A percentile compares a stretch with the other conserved stretches of the same genome.
Evolutionary conservation across 1,139 yeast genomes (phyloP).

Genomic region (Torulaspora globosa): DNA sequence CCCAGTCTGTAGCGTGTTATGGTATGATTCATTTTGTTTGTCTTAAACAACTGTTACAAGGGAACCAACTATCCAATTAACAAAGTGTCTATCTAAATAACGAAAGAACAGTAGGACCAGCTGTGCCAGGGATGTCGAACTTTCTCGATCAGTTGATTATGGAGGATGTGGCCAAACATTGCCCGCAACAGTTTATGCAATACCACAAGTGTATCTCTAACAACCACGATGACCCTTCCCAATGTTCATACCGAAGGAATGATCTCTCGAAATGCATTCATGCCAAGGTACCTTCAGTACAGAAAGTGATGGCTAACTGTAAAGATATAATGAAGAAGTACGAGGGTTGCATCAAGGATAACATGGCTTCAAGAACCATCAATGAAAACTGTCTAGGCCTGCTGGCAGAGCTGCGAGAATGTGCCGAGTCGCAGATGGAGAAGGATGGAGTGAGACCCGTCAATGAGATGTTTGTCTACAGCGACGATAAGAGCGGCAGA

Average conservation of each 20-base stretch:
- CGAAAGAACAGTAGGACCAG: not conserved
- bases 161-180: conserved; percentile 36
- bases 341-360: conserved; percentile 31
- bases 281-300: conserved; percentile 36
- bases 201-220: conserved; percentile 37
- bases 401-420: conserved; percentile 21
- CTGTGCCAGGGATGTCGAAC: conserved; percentile 17
- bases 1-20: conserved; percentile 11
- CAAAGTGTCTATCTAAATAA: not conserved
- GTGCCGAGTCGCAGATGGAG: conserved; percentile 22
- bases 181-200: conserved; percentile 36
- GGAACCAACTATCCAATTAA: not conserved
- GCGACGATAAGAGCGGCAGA: not conserved
- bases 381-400: conserved; percentile 24
- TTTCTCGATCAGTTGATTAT: conserved; percentile 26
- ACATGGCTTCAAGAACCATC: conserved; percentile 23
- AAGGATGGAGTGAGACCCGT: conserved; percentile 20
- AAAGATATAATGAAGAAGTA: conserved; percentile 31
- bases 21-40: conserved; percentile 9
- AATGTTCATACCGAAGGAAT: conserved; percentile 31
- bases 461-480: conserved; percentile 17
- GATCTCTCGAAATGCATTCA: conserved; percentile 33
- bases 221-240: conserved; percentile 34
- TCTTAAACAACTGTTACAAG: not conserved
- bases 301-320: conserved; percentile 34